A percentile compares a stretch with the other conserved stretches of the same genome.
These are phyloP conservation scores for Avena eriantha DNA, from an alignment of 176 grass and related monocot genomes.

Conservation along the genomic window DNA sequence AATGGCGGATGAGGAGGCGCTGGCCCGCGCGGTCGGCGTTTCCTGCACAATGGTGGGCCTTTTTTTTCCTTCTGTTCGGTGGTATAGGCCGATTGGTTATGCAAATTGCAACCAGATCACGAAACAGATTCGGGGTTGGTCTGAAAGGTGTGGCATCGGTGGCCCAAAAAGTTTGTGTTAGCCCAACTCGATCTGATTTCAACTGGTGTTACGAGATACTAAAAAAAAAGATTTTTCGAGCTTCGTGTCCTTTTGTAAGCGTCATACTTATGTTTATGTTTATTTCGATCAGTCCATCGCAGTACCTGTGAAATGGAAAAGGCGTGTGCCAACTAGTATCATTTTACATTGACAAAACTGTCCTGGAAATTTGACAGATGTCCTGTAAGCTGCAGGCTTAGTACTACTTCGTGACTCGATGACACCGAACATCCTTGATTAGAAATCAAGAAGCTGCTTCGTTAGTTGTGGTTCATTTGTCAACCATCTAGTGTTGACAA, in stretches of 20 bases:
- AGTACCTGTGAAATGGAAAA: no score
- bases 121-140: background rate
- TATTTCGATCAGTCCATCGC: no score
- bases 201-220: background rate
- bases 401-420: background rate
- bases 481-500: no score
- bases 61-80: background rate
- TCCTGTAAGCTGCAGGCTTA: background rate
- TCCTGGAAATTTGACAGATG: background rate
- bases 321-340: no score
- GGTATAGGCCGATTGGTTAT: background rate
- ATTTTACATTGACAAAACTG: background rate
- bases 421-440: background rate
- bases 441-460: background rate
- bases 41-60: background rate
- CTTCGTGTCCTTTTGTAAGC: no score
- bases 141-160: no score
- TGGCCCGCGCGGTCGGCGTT: background rate
- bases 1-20: slow-evolving; percentile 40
- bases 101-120: background rate
- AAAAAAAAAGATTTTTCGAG: no score
- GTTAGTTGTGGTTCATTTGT: background rate
- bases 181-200: background rate
- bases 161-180: background rate
- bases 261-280: no score